Evolutionary conservation across 768 basidiomycete genomes (phyloP).

Genomic region (Chalciporus pseudorubinellus): DNA sequence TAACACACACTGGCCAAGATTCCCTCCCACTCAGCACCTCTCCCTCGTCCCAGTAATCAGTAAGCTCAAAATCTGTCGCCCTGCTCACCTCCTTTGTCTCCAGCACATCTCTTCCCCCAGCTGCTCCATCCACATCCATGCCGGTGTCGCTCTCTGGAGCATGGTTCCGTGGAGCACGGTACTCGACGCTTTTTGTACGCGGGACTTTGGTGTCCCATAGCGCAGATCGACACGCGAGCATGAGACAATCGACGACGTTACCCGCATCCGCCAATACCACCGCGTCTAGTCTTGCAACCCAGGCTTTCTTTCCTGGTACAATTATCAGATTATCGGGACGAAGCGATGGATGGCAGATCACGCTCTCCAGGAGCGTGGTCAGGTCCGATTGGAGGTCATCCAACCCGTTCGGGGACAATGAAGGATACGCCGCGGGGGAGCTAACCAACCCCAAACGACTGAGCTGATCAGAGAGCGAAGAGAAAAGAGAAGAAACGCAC

Average conservation of each 20-base stretch:
- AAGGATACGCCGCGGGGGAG: slow-evolving; percentile 79
- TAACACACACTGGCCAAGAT: slow-evolving; percentile 73
- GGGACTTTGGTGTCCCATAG: slow-evolving; percentile 83
- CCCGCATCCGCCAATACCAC: slow-evolving; percentile 72
- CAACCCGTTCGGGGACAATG: slow-evolving; percentile 55
- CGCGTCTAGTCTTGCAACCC: slow-evolving; percentile 76
- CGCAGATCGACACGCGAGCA: slow-evolving; percentile 76
- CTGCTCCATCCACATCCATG: slow-evolving; percentile 56
- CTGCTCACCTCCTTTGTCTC: slow-evolving; percentile 47
- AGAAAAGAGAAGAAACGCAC: slow-evolving; percentile 44
- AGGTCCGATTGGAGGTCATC: slow-evolving; percentile 80
- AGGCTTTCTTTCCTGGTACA: slow-evolving; percentile 60
- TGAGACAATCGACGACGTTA: slow-evolving; percentile 73
- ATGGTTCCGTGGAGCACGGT: slow-evolving; percentile 44
- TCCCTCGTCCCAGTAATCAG: slow-evolving; percentile 88
- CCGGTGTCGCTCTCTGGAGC: slow-evolving; percentile 28
- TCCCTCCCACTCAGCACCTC: slow-evolving; percentile 60
- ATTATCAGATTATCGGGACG: slow-evolving; percentile 65
- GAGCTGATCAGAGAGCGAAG: slow-evolving; percentile 3
- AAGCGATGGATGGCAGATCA: slow-evolving; percentile 63
- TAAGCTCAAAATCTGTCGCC: slow-evolving; percentile 81
- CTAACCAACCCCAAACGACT: slow-evolving; percentile 43
- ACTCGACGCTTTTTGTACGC: slow-evolving; percentile 66
- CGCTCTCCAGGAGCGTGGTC: slow-evolving; percentile 57
- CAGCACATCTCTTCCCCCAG: slow-evolving; percentile 44